phyloP scores from a whole-genome alignment of 441 rosid species.

The Arabidopsis lyrata region DNA sequence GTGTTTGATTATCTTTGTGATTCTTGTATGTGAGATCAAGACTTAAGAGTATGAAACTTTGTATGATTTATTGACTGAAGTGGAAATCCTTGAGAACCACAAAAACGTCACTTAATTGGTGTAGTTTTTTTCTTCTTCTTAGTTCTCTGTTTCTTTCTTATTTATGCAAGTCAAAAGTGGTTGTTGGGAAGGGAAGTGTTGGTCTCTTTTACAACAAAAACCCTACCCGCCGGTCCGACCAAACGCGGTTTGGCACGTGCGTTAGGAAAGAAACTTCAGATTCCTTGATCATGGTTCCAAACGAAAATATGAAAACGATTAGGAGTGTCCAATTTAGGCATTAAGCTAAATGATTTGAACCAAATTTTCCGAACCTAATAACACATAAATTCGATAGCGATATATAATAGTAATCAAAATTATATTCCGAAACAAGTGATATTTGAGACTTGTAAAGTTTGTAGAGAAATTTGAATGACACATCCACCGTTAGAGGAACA shows the following conservation, averaged over 20 bases:
- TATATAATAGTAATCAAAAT: not conserved
- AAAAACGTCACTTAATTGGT: not conserved
- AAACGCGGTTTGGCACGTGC: conserved; percentile 5
- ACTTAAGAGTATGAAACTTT: not conserved
- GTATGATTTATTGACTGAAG: conserved; percentile 29
- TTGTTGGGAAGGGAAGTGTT: conserved; percentile 18
- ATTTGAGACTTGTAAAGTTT: not conserved
- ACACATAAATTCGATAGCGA: not conserved
- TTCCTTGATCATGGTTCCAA: too few species aligned
- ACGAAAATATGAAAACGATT: too few species aligned
- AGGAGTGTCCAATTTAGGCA: too few species aligned
- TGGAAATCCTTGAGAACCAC: not conserved
- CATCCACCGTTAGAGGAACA: conserved; percentile 30
- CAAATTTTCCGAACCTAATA: too few species aligned
- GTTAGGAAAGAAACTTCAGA: not conserved
- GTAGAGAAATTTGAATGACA: conserved; percentile 17
- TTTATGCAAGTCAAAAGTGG: conserved; percentile 11
- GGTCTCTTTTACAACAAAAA: not conserved
- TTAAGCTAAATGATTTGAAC: too few species aligned
- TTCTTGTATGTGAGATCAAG: conserved; percentile 19
- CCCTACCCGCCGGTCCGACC: conserved; percentile 8
- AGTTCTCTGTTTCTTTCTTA: not conserved
- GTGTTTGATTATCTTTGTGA: not conserved
- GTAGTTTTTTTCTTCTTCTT: not conserved
- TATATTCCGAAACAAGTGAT: not conserved